Conservation (phyloP, 192 early-diverging fungal species). For the Podila epicladia region DNA sequence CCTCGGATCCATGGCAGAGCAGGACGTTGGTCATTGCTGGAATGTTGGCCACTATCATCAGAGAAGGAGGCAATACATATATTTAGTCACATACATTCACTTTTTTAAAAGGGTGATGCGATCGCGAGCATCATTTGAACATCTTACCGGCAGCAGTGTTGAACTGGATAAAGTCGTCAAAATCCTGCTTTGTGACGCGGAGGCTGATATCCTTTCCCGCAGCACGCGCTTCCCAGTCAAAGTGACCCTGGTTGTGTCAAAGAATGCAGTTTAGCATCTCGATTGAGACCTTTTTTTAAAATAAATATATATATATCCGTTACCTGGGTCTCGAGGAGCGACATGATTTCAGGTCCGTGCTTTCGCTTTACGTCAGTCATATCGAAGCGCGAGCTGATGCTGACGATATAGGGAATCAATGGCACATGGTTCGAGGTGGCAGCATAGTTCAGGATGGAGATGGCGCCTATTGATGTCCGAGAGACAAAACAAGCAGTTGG, state of each 20-base stretch:
- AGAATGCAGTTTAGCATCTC: background rate
- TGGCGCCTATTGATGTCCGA: constrained; percentile 17
- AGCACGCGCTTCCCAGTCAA: constrained; percentile 45
- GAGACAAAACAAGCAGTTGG: background rate
- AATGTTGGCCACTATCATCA: constrained; percentile 53
- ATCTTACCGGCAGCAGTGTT: constrained; percentile 32
- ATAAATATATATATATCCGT: background rate
- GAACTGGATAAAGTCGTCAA: constrained; percentile 45
- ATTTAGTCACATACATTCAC: background rate
- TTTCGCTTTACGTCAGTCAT: constrained; percentile 42
- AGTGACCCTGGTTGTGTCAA: constrained; percentile 23
- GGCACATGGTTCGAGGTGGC: constrained; percentile 33
- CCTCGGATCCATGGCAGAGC: constrained; percentile 60
- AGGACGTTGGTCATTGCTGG: constrained; percentile 60
- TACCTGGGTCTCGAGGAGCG: constrained; percentile 38
- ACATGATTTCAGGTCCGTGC: constrained; percentile 38
- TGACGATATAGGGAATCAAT: constrained; percentile 43
- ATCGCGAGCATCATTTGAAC: background rate
- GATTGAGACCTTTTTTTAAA: no score
- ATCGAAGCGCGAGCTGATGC: constrained; percentile 37
- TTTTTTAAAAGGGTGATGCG: background rate
- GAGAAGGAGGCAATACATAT: background rate
- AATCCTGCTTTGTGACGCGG: constrained; percentile 32
- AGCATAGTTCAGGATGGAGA: constrained; percentile 38
- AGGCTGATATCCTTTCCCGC: constrained; percentile 34